These are phyloP conservation scores for Mycosphaerella arachidis DNA, from an alignment of 2,329 filamentous ascomycete species.

Conservation along the genomic window DNA sequence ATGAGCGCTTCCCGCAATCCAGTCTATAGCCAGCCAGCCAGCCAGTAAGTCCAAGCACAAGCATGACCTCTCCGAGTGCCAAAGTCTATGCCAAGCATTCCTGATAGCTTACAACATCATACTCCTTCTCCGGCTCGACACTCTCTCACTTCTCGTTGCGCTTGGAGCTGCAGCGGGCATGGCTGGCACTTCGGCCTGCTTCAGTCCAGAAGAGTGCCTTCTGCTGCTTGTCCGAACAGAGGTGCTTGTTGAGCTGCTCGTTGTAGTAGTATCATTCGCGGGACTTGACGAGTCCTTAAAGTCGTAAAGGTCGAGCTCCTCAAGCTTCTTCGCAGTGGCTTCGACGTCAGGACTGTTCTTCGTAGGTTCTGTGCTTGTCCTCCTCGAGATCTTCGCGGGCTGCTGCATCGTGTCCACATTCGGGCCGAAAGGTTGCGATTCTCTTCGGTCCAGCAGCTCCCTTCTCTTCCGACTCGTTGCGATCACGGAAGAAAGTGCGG, in stretches of 20 bases:
- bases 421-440: not conserved
- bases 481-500: slow-evolving; percentile 2
- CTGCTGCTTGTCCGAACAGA: slow-evolving; percentile 10
- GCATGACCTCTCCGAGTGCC: not conserved
- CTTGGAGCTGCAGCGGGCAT: not conserved
- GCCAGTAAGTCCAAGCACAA: not conserved
- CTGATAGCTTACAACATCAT: slow-evolving; percentile 28
- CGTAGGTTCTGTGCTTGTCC: not conserved
- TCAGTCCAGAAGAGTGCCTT: slow-evolving; percentile 27
- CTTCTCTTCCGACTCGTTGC: slow-evolving; percentile 2
- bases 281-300: slow-evolving; percentile 32
- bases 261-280: slow-evolving; percentile 1
- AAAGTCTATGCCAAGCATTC: not conserved
- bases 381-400: not conserved
- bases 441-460: slow-evolving; percentile 1
- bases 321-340: slow-evolving; percentile 22
- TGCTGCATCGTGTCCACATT: not conserved
- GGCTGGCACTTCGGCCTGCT: slow-evolving; percentile 6
- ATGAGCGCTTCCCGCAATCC: not conserved
- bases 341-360: not conserved
- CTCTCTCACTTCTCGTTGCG: slow-evolving; percentile 3
- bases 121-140: slow-evolving; percentile 34
- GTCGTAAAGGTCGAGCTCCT: slow-evolving; percentile 33
- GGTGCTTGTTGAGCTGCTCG: not conserved
- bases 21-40: not conserved